Evolutionary conservation across 176 grass and related monocot genomes (phyloP), one percentile per base, ranked within the genome.

Genomic region (Carex kokanica): DNA sequence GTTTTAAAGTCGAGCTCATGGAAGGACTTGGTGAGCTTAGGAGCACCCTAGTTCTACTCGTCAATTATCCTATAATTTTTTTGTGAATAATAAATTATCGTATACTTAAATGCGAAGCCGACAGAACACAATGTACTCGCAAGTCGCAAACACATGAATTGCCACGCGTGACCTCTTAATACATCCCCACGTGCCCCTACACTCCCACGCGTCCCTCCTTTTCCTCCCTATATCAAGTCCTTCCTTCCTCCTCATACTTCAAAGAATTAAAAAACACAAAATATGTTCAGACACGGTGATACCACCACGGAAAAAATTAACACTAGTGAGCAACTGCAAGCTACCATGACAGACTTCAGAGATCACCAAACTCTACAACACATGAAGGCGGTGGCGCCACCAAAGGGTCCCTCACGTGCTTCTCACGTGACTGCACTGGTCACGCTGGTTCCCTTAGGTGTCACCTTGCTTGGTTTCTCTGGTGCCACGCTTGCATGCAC

Each of bases 371-470:
- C 60, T 3, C 20, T 82, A 34, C 80, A 82, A 51, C 80, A 82
- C 80, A 82, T 82, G 80, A 82, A 66, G 80, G 80, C 60, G 4
- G 40, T 82, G 56, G 59, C 60, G 25, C 84, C 84, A 16, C 74
- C 85, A 3, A 83, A 82, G 51, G 80, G 79, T 23, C 79, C 79
- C 2, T 23, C 54, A 24, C 20, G 60, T 10, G 59, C 80, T 6
- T 64, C 80, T 18, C 80, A 82, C 12, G 58, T 67, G 60, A n/a
- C 21, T 0, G 78, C 60, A 23, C 71, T 88, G 0, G 64, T 71
- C 5, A 78, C 89, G 15, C 60, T 93, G 34, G 78, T 88, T 68
- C 90, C 87, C 14, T 80, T 92, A 47, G 88, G 79, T 17, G 66
- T 38, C 20, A 59, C 79, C 18, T 82, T 93, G 21, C 86, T 93